Evolutionary conservation across 805 yeast species (phyloP), one percentile per base, ranked within the genome.

Genomic region (Yamadazyma olivae): DNA sequence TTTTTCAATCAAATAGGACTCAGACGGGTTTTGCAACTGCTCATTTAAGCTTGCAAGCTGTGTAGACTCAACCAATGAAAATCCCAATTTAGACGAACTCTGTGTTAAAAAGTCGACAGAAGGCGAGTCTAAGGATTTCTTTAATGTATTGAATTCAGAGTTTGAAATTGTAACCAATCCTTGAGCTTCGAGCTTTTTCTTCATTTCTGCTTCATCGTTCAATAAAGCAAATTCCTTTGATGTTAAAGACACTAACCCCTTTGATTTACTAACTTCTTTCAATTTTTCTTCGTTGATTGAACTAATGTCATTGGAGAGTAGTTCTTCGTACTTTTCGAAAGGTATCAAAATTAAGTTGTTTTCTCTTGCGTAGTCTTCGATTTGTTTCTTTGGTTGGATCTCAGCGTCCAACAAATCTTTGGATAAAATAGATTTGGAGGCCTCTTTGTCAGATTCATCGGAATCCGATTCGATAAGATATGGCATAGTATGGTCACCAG

Each of bases 131-230:
- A 35, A 35, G 1, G 36, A 40, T 3, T 19, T 14, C 16, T 35
- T 29, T 32, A 60, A 46, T 7, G 46, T 37, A 10, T 50, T 38
- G 12, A 45, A 10, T 40, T 50, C 53, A 3, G 39, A 44, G 3
- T 30, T 25, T 3, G 69, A 61, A 8, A 67, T 36, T 2, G 66
- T 54, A 2, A 61, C 59, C 22, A 67, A 48, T 1, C 71, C 70
- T 31, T 46, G 53, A 3, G 53, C 38, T 23, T 44, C 44, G 22
- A 67, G 48, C 32, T 46, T 56, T 22, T 46, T 48, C 34, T 48
- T 49, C 71, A 67, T 65, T 32, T 57, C 63, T 13, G 53, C 46
- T 39, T 65, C 71, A 38, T 53, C 54, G 18, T 51, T 15, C 18
- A 65, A 53, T 2, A 42, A 45, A 9, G 51, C 50, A 35, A 61